These are phyloP conservation scores for Diaporthe nobilis DNA, from an alignment of 2,329 filamentous ascomycete species.

Conservation along the genomic window DNA sequence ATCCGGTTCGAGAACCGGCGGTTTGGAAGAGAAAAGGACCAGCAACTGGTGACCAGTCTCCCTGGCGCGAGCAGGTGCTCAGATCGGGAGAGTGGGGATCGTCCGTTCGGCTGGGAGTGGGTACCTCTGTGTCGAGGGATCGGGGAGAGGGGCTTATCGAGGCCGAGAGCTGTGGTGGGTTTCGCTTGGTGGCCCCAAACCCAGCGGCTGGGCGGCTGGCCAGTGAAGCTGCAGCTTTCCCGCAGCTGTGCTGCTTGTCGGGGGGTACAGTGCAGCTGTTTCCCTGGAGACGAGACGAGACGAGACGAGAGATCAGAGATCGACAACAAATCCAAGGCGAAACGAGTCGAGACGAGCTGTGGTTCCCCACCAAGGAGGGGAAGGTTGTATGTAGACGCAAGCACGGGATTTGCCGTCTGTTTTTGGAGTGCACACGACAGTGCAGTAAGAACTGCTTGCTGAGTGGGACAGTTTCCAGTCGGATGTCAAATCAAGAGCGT, in stretches of 20 bases:
- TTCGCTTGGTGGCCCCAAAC: slow-evolving; percentile 16
- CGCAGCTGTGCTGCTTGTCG: slow-evolving; percentile 4
- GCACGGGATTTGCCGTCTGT: slow-evolving; percentile 9
- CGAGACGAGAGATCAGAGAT: slow-evolving; percentile 27
- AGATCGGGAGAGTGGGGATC: slow-evolving; percentile 29
- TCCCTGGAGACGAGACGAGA: slow-evolving; percentile 29
- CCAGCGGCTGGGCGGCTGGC: slow-evolving; percentile 16
- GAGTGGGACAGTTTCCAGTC: background rate
- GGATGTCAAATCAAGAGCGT: background rate
- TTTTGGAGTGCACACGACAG: slow-evolving; percentile 11
- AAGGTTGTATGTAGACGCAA: background rate
- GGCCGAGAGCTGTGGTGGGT: slow-evolving; percentile 21
- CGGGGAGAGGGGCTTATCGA: slow-evolving; percentile 26
- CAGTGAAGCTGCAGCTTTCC: slow-evolving; percentile 29
- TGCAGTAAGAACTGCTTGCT: background rate
- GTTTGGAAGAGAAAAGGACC: background rate
- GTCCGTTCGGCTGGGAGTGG: slow-evolving; percentile 29
- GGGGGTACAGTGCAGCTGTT: slow-evolving; percentile 4
- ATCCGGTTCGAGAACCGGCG: background rate
- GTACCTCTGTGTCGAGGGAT: slow-evolving; percentile 15
- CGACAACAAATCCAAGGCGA: slow-evolving; percentile 17
- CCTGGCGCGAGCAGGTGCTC: slow-evolving; percentile 13
- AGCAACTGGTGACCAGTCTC: background rate
- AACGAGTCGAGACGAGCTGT: slow-evolving; percentile 18
- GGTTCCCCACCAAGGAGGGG: slow-evolving; percentile 3